Conservation (phyloP, 345 rosid species). For the Chamaenerion angustifolium region DNA sequence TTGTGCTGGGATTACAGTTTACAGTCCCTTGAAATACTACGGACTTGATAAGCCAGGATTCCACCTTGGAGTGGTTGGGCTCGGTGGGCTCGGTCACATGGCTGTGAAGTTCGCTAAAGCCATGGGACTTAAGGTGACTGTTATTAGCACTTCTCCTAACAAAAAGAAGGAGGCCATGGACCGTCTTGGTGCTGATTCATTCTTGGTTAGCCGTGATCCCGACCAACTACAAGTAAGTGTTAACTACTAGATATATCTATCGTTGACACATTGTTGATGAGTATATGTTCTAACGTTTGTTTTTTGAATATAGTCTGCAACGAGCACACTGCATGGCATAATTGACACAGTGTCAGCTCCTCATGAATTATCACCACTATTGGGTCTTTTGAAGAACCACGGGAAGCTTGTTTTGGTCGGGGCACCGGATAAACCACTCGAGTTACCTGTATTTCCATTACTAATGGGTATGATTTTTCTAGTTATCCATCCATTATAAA, state of each 20-base stretch:
- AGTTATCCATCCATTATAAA: too few species aligned
- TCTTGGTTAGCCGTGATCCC: conserved; percentile 23
- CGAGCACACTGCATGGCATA: conserved; percentile 23
- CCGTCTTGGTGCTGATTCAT: conserved; percentile 28
- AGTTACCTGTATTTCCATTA: conserved; percentile 25
- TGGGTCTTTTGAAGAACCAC: conserved; percentile 19
- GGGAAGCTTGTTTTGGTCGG: conserved; percentile 32
- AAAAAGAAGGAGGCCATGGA: conserved; percentile 31
- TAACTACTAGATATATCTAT: too few species aligned
- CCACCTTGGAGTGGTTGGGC: conserved; percentile 33
- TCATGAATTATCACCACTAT: conserved; percentile 18
- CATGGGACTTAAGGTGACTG: conserved; percentile 27
- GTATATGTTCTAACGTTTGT: not conserved
- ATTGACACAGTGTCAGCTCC: conserved; percentile 28
- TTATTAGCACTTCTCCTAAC: conserved; percentile 32
- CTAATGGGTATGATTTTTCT: too few species aligned
- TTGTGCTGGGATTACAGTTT: conserved; percentile 62
- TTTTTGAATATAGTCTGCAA: conserved; percentile 11
- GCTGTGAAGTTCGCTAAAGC: conserved; percentile 45
- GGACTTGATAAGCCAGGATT: conserved; percentile 20
- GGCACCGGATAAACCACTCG: conserved; percentile 21
- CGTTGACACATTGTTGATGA: too few species aligned
- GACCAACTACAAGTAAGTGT: conserved; percentile 20
- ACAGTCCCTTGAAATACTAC: conserved; percentile 46
- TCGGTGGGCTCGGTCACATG: conserved; percentile 44